phyloP scores from a whole-genome alignment of 345 rosid genomes.

The Eucalyptus marginata region DNA sequence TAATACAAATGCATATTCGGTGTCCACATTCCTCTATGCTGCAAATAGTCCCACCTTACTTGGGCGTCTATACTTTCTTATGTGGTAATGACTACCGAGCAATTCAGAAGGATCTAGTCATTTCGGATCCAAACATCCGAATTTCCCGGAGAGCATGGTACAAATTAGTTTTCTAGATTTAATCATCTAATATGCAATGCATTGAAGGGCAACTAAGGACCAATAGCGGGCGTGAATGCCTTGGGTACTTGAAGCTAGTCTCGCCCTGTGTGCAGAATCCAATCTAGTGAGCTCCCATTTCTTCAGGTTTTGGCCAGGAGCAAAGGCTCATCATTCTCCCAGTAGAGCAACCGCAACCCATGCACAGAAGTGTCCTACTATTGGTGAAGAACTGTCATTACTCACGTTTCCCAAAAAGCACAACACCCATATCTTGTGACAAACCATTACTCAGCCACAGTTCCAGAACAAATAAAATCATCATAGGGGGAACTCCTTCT shows the following conservation, averaged over 20 bases:
- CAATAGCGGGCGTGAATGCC: neutral
- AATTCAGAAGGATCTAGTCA: neutral
- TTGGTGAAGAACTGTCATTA: neutral
- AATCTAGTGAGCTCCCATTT: neutral
- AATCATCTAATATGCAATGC: neutral
- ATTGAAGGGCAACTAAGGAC: neutral
- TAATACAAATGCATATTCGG: neutral
- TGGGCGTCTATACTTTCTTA: neutral
- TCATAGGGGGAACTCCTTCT: constrained; percentile 83
- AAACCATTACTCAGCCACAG: neutral
- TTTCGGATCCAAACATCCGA: neutral
- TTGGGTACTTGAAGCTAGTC: neutral
- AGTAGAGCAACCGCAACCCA: neutral
- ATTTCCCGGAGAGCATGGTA: neutral
- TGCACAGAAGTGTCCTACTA: neutral
- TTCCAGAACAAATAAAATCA: neutral
- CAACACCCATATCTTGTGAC: neutral
- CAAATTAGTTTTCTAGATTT: neutral
- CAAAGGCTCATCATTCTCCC: neutral
- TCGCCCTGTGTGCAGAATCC: neutral
- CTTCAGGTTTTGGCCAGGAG: neutral
- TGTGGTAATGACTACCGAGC: neutral
- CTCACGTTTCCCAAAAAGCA: neutral
- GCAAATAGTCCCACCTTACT: neutral
- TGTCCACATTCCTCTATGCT: neutral